phyloP scores from a whole-genome alignment of 2,329 filamentous ascomycete genomes.

The Venturia carpophila region DNA sequence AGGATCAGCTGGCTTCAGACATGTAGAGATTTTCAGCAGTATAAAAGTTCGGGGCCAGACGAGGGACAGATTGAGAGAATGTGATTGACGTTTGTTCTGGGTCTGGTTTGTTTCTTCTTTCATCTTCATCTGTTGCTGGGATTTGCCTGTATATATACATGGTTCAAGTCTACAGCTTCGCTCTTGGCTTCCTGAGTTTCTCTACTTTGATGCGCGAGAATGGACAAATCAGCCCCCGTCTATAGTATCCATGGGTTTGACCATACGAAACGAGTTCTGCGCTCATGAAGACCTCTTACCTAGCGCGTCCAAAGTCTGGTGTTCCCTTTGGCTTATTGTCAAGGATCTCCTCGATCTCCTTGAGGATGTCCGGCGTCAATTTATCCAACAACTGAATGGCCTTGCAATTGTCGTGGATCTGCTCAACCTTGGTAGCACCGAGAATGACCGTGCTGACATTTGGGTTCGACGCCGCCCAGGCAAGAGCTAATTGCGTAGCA shows the following conservation, averaged over 20 bases:
- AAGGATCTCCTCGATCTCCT: slow-evolving; percentile 34
- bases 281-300: slow-evolving; percentile 19
- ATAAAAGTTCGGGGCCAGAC: too few relatives aligned
- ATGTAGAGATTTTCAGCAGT: too few relatives aligned
- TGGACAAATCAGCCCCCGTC: slow-evolving; percentile 1
- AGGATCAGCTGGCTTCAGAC: too few relatives aligned
- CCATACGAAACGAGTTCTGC: background rate
- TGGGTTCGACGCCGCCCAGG: slow-evolving; percentile 52
- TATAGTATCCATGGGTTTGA: background rate
- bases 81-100: too few relatives aligned
- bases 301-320: slow-evolving; percentile 21
- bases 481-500: slow-evolving; percentile 47
- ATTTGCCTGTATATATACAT: background rate
- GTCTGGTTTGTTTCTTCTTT: too few relatives aligned
- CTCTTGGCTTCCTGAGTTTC: background rate
- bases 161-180: background rate
- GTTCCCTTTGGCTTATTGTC: slow-evolving; percentile 32
- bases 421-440: slow-evolving; percentile 43
- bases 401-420: slow-evolving; percentile 34
- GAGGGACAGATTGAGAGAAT: too few relatives aligned
- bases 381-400: slow-evolving; percentile 37
- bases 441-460: slow-evolving; percentile 52
- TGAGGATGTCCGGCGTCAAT: slow-evolving; percentile 33
- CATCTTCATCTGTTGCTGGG: background rate
- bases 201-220: background rate